Conservation (phyloP, 2,329 filamentous ascomycete species). For the Fusarium graminum region DNA sequence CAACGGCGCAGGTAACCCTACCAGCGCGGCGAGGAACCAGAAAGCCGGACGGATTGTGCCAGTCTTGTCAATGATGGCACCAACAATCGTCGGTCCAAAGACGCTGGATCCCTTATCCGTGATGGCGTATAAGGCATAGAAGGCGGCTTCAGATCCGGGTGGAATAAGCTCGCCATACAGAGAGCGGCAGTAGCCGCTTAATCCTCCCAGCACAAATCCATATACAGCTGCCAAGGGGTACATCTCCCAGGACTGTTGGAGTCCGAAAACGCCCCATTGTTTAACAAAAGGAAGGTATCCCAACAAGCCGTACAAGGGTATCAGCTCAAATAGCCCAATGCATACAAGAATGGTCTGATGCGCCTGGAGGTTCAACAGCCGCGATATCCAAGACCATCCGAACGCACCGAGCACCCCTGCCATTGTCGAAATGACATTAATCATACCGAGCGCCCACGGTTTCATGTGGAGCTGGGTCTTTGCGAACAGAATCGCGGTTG, state of each 20-base stretch:
- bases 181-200: slow-evolving; percentile 91
- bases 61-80: slow-evolving; percentile 86
- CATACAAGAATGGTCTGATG: slow-evolving; percentile 93
- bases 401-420: slow-evolving; percentile 90
- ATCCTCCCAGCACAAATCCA: slow-evolving; percentile 91
- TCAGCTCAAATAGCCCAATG: slow-evolving; percentile 89
- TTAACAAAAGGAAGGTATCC: slow-evolving; percentile 87
- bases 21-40: slow-evolving; percentile 88
- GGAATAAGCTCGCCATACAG: slow-evolving; percentile 95
- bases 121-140: slow-evolving; percentile 96
- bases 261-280: slow-evolving; percentile 79
- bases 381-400: slow-evolving; percentile 85
- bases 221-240: slow-evolving; percentile 92
- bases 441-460: slow-evolving; percentile 87
- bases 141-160: slow-evolving; percentile 92
- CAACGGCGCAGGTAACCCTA: slow-evolving; percentile 85
- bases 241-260: slow-evolving; percentile 98
- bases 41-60: slow-evolving; percentile 89
- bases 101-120: slow-evolving; percentile 96
- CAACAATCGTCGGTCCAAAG: slow-evolving; percentile 94
- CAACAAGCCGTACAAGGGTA: slow-evolving; percentile 90
- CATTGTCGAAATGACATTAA: slow-evolving; percentile 91
- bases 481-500: slow-evolving; percentile 94
- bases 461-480: slow-evolving; percentile 94
- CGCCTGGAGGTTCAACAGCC: slow-evolving; percentile 75